Percentiles rank a stretch among this genome's conserved stretches.
Conservation (phyloP, 176 grass and related monocot genomes). For the bread wheat (Triticum aestivum) region IWGSC_CS_RefSeq_v2.1 NC_057810.1:699273651-699274150, state of each 20-base stretch:
- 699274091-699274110: neutral
- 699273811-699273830: slow-evolving; percentile 1
- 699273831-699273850: neutral
- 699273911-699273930: neutral
- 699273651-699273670: neutral
- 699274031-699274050: neutral
- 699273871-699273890: neutral
- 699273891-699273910: neutral
- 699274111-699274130: slow-evolving; percentile 98
- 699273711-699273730: slow-evolving; percentile 18
- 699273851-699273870: neutral
- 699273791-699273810: neutral
- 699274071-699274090: neutral
- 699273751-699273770: neutral
- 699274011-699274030: slow-evolving; percentile 12
- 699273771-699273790: neutral
- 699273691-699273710: slow-evolving; percentile 27
- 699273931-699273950: neutral
- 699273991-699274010: neutral
- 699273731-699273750: slow-evolving; percentile 2
- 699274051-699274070: neutral
- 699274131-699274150: slow-evolving; percentile 79
- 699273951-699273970: neutral
- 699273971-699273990: neutral
- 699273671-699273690: neutral